phyloP scores from a whole-genome alignment of 1,139 yeast genomes.

The Diutina ranongensis region DNA sequence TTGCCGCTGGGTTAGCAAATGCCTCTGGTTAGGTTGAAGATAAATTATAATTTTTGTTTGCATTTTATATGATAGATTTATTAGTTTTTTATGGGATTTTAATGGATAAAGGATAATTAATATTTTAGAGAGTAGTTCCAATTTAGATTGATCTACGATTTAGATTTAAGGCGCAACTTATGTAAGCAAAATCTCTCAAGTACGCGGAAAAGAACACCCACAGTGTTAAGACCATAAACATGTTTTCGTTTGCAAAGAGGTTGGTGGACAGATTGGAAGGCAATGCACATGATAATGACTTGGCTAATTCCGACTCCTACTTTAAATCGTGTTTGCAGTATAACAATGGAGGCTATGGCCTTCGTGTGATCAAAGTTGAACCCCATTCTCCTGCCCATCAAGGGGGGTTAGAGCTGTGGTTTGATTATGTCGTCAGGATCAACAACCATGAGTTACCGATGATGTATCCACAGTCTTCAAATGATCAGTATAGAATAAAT shows the following conservation, averaged over 20 bases:
- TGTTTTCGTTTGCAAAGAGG: slow-evolving; percentile 86
- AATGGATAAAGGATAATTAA: neutral
- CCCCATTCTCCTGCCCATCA: slow-evolving; percentile 30
- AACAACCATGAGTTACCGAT: slow-evolving; percentile 67
- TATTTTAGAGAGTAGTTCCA: too few relatives aligned
- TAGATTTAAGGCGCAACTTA: too few relatives aligned
- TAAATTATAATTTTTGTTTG: neutral
- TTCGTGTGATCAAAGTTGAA: slow-evolving; percentile 27
- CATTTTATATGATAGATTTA: neutral
- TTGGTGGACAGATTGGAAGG: slow-evolving; percentile 66
- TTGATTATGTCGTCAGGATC: slow-evolving; percentile 71
- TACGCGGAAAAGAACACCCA: too few relatives aligned
- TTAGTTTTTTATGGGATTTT: slow-evolving; percentile 1
- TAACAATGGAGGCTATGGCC: slow-evolving; percentile 33
- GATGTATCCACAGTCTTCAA: slow-evolving; percentile 23
- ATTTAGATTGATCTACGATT: too few relatives aligned
- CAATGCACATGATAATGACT: slow-evolving; percentile 10
- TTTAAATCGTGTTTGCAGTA: slow-evolving; percentile 32
- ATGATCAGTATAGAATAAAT: slow-evolving; percentile 23
- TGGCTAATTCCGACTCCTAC: slow-evolving; percentile 35
- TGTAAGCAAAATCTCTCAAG: too few relatives aligned
- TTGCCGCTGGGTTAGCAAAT: slow-evolving; percentile 9
- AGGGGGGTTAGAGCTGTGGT: slow-evolving; percentile 60
- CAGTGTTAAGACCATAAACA: slow-evolving; percentile 13
- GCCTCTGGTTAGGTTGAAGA: neutral